Base-by-base conservation (phyloP, 164 flowering plant genomes). In the Amborella trichopoda region DNA sequence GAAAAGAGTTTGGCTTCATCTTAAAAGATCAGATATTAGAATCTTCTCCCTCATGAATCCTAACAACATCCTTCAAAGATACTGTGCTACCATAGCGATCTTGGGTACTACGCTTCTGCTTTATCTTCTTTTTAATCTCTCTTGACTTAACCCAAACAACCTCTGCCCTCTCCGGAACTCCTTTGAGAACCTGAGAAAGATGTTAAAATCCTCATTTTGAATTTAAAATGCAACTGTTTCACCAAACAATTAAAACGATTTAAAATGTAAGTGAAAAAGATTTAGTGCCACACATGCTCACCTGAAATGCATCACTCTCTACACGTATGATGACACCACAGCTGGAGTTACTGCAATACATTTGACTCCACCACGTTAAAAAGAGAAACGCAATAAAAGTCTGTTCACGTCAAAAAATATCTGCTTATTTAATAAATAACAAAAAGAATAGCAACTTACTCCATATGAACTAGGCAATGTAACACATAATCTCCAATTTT, bases 221-320 rank as follows among this genome's bases (percentile, higher is more conserved):
- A 17, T 13, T 11, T 32, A n/a, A 32, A 32, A 9, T 38, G 41
- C 2, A 10, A 22, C 2, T 38, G 4, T n/a, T 6, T 10, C n/a
- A 38, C 20, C 20, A 38, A 38, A 16, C 8, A n/a, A n/a, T 36
- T 5, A 13, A 17, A 2, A 17, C 47, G 18, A 21, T 5, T 13
- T 38, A 39, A 50, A n/a, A n/a, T n/a, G n/a, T n/a, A n/a, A n/a
- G n/a, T n/a, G n/a, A n/a, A n/a, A n/a, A n/a, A n/a, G n/a, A n/a
- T n/a, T n/a, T n/a, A n/a, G n/a, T n/a, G n/a, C n/a, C n/a, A n/a
- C n/a, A n/a, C n/a, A n/a, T n/a, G n/a, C n/a, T n/a, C 28, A 88
- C 99, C 82, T 93, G 99, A 56, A 93, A 85, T 37, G 96, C 96
- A 71, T 93, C 99, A 73, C 81, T 93, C 48, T 93, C 96, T 26